Evolutionary conservation across 768 basidiomycete species (phyloP).

Genomic region (Clitopilus passeckerianus): DNA sequence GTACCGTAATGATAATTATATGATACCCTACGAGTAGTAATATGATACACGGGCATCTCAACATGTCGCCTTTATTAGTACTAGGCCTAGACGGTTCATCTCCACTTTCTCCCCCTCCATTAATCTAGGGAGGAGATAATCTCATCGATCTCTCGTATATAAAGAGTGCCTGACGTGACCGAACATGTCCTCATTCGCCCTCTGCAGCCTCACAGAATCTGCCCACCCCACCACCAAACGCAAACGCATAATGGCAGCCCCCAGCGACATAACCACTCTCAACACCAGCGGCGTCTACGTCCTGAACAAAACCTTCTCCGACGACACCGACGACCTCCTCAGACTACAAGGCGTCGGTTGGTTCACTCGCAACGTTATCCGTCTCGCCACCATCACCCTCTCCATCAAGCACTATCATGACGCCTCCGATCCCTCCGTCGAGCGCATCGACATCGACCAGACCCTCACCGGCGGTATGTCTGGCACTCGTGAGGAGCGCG

Average conservation of each 20-base stretch:
- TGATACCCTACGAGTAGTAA: too few species aligned
- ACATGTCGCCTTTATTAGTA: too few species aligned
- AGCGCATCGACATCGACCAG: constrained; percentile 67
- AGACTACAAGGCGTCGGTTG: constrained; percentile 69
- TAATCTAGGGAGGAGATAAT: background rate
- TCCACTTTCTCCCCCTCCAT: background rate
- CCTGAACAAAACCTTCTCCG: constrained; percentile 58
- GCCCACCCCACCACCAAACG: background rate
- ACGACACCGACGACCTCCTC: constrained; percentile 57
- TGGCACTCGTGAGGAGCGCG: constrained; percentile 48
- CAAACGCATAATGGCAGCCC: background rate
- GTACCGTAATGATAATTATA: background rate
- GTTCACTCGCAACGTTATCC: constrained; percentile 62
- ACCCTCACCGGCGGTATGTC: constrained; percentile 61
- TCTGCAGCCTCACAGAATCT: background rate
- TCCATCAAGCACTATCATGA: constrained; percentile 61
- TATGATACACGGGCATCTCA: too few species aligned
- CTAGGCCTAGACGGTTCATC: background rate
- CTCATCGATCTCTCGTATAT: background rate
- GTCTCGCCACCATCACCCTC: constrained; percentile 54
- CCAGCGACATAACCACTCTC: background rate
- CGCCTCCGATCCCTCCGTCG: constrained; percentile 36
- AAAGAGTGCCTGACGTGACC: background rate
- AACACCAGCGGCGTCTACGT: background rate
- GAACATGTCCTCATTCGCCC: background rate